Percentiles rank a stretch among this genome's conserved stretches.
Evolutionary conservation across 164 flowering plant species (phyloP).

Genomic region (Stephania cephalantha): DNA sequence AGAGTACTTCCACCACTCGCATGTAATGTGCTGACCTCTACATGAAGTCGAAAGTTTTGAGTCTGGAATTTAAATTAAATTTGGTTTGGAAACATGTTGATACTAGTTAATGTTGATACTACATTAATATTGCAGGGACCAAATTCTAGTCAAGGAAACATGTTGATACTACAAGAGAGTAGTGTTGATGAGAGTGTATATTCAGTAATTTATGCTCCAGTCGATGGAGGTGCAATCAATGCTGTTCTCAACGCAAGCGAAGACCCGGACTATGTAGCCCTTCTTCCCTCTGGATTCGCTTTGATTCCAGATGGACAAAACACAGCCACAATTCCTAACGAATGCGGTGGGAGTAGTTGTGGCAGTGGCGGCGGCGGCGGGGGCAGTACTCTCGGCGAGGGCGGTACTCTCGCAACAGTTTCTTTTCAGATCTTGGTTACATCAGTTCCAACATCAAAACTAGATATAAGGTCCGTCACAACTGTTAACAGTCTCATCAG

Average conservation of each 20-base stretch:
- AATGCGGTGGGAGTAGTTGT: conserved; percentile 6
- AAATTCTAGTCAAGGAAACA: conserved; percentile 89
- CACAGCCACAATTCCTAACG: neutral
- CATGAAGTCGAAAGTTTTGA: too few relatives aligned
- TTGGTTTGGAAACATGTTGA: too few relatives aligned
- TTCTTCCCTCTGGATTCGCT: conserved; percentile 93
- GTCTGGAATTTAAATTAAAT: too few relatives aligned
- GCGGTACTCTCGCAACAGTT: conserved; percentile 79
- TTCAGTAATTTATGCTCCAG: conserved; percentile 85
- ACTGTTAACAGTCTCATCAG: conserved; percentile 81
- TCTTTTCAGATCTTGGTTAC: conserved; percentile 86
- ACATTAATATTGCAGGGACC: conserved; percentile 49
- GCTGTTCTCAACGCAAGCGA: conserved; percentile 79
- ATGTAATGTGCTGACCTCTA: too few relatives aligned
- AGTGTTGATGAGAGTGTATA: conserved; percentile 74
- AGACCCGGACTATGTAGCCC: conserved; percentile 88
- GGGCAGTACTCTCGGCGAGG: conserved; percentile 29
- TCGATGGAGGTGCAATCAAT: conserved; percentile 79
- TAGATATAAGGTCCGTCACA: conserved; percentile 76
- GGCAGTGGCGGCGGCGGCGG: conserved; percentile 68
- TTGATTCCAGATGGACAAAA: conserved; percentile 63
- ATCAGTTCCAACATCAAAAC: conserved; percentile 79
- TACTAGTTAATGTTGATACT: neutral
- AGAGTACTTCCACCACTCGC: too few relatives aligned
- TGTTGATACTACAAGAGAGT: conserved; percentile 94